Evolutionary conservation across 2,329 filamentous ascomycete genomes (phyloP).

Genomic region (Rutstroemia sp.): DNA sequence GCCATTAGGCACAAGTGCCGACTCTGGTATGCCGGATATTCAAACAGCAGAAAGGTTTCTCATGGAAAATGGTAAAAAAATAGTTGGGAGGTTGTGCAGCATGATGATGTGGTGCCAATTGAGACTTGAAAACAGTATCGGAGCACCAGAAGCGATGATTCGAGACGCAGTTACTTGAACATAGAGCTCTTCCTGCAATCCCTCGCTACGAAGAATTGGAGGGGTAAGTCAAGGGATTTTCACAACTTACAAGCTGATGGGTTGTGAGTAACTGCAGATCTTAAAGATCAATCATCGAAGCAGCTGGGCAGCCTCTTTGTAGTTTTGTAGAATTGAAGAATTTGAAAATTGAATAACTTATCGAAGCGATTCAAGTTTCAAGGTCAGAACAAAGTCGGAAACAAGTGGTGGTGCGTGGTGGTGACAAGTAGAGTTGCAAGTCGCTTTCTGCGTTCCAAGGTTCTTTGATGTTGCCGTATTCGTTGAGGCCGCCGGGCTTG

Average conservation of each 20-base stretch:
- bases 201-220: not conserved
- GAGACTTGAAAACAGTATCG: not conserved
- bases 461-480: no score
- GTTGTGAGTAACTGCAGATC: not conserved
- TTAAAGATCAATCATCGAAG: conserved; percentile 20
- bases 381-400: not conserved
- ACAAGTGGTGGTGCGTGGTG: not conserved
- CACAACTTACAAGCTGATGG: not conserved
- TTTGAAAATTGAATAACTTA: not conserved
- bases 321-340: no score
- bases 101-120: conserved; percentile 3
- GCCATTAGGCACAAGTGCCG: not conserved
- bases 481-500: no score
- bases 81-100: not conserved
- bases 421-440: no score
- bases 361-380: not conserved
- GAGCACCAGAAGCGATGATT: not conserved
- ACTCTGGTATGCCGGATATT: not conserved
- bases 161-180: not conserved
- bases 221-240: not conserved
- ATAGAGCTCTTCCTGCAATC: not conserved
- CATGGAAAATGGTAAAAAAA: not conserved
- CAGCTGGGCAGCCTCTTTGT: not conserved
- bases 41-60: not conserved
- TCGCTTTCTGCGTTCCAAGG: no score